phyloP scores from a whole-genome alignment of 164 flowering plant species.

The Vitis rotundifolia region DNA sequence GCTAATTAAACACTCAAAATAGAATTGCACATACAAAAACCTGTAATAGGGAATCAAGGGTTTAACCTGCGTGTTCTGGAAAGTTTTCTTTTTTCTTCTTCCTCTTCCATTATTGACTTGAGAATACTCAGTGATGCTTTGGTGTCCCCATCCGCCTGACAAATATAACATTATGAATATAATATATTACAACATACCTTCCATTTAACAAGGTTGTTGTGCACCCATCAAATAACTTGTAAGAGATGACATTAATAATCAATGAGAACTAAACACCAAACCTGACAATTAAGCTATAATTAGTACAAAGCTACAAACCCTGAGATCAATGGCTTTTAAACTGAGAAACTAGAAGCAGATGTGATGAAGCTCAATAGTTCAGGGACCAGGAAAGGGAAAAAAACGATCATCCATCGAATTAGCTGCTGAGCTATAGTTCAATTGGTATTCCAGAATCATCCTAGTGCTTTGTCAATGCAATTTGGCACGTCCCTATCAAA shows the following conservation, averaged over 20 bases:
- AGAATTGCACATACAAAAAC: too few species aligned
- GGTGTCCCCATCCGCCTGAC: slow-evolving; percentile 48
- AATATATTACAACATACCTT: neutral
- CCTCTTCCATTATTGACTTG: slow-evolving; percentile 71
- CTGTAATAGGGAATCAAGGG: too few species aligned
- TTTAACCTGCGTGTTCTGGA: slow-evolving; percentile 50
- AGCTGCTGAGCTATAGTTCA: neutral
- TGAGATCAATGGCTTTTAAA: slow-evolving; percentile 4
- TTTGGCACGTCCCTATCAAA: too few species aligned
- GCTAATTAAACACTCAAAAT: too few species aligned
- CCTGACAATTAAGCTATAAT: neutral
- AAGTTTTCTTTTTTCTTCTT: slow-evolving; percentile 56
- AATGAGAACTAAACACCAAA: slow-evolving; percentile 1
- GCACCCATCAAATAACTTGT: neutral
- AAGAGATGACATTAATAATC: neutral
- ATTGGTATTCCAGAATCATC: neutral
- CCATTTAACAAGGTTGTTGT: neutral
- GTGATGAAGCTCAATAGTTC: neutral
- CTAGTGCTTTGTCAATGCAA: neutral
- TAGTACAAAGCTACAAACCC: neutral
- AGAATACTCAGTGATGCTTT: slow-evolving; percentile 55
- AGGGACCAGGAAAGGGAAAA: too few species aligned
- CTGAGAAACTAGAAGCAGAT: neutral
- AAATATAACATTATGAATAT: neutral
- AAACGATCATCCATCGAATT: neutral